These are phyloP conservation scores for Suhomyces kunorum DNA, from an alignment of 1,139 yeast species.

Conservation along the genomic window DNA sequence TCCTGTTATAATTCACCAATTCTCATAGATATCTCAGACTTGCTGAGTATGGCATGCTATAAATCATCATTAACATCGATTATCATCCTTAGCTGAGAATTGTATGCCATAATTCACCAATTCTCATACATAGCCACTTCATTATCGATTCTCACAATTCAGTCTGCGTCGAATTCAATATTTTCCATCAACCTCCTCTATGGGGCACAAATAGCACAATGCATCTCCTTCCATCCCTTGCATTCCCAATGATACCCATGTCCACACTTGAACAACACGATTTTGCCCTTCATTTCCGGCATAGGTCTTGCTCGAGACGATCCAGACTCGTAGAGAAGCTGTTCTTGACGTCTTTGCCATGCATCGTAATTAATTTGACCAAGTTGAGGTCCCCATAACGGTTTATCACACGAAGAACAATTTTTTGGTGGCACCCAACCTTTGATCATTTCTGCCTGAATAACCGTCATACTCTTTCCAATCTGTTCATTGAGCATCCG, in stretches of 20 bases:
- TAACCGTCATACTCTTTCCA: constrained; percentile 41
- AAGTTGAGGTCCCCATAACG: constrained; percentile 62
- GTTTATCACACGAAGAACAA: constrained; percentile 73
- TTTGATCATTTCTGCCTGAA: constrained; percentile 40
- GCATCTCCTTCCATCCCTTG: constrained; percentile 27
- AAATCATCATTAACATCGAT: too few species aligned
- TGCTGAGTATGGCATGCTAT: too few species aligned
- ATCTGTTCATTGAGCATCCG: constrained; percentile 57
- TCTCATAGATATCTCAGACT: too few species aligned
- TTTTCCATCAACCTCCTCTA: too few species aligned
- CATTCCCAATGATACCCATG: constrained; percentile 75
- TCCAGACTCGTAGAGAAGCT: constrained; percentile 13
- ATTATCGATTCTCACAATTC: too few species aligned
- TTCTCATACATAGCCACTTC: too few species aligned
- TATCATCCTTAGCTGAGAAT: too few species aligned
- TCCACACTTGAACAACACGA: constrained; percentile 41
- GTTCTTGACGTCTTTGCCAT: constrained; percentile 48
- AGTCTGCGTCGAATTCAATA: too few species aligned
- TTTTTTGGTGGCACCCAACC: constrained; percentile 64
- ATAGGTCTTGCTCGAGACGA: constrained; percentile 9
- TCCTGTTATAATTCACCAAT: too few species aligned
- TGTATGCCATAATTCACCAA: too few species aligned
- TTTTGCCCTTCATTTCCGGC: constrained; percentile 15
- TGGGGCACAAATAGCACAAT: constrained; percentile 14
- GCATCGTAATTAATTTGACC: constrained; percentile 41